Base-by-base conservation (phyloP, 805 yeast genomes). In the Blastobotrys chiropterorum region DNA sequence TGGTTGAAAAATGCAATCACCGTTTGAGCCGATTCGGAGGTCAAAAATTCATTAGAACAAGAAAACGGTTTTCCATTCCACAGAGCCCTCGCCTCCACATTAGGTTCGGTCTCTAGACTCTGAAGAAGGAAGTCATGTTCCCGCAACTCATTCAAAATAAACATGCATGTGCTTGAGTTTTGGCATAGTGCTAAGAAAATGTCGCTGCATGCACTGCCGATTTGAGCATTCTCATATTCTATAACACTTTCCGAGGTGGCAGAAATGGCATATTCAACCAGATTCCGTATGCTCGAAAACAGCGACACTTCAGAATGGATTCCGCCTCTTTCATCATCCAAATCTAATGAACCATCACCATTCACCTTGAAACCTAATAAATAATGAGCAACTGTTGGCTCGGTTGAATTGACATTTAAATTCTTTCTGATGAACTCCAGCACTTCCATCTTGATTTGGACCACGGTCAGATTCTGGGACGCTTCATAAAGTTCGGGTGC, bases 301-400 rank as follows among this genome's bases (percentile, higher is more conserved):
- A 86, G 65, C 2, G 90, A 83, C 14, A 73, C 71, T 0, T 68
- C 72, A 0, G 87, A 77, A 2, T 67, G 68, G 48, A 84, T 76
- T 20, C 81, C 80, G 0, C 88, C 81, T 0, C 69, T 62, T 0
- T 72, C 63, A 2, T 63, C 55, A 14, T 75, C 72, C 2, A 66
- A 56, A 2, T 81, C 81, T n/a, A 82, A 64, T 0, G 78, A 65
- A 17, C 82, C 68, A n/a, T 76, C 72, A 48, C 75, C 78, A 1
- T 69, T 66, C 38, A 76, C 68, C 42, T 79, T 81, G 65, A 82
- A 89, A 0, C 98, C 98, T 1, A 92, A 72, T 6, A 92, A 65
- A 58, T 84, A 83, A 63, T 90, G 97, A 0, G 92, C 71, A 0
- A 85, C 75, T 0, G 83, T 75, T 3, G 81, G 75, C 14, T 67